A percentile compares a stretch with the other conserved stretches of the same genome.
These are phyloP conservation scores for Fusarium buxicola DNA, from an alignment of 2,329 filamentous ascomycete species.

Conservation along the genomic window DNA sequence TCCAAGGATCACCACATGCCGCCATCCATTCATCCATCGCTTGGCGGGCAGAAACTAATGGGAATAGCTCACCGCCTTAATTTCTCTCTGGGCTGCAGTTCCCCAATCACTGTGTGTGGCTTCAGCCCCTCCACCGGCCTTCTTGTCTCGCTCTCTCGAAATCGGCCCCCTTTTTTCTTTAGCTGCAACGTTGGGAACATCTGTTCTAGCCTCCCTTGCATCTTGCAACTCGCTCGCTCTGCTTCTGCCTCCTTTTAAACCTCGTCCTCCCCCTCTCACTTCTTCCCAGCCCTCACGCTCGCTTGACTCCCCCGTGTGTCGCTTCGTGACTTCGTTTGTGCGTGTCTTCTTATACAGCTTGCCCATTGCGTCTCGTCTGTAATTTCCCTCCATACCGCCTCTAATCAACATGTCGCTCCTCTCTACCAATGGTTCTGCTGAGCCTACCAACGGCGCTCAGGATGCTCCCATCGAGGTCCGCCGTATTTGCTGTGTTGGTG, in stretches of 20 bases:
- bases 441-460: constrained; percentile 47
- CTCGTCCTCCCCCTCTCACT: constrained; percentile 23
- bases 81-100: constrained; percentile 33
- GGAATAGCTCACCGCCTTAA: constrained; percentile 46
- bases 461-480: constrained; percentile 54
- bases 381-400: constrained; percentile 28
- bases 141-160: constrained; percentile 13
- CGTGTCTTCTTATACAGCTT: constrained; percentile 33
- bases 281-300: constrained; percentile 30
- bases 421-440: constrained; percentile 49
- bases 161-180: constrained; percentile 35
- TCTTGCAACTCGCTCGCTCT: constrained; percentile 12
- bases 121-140: constrained; percentile 32
- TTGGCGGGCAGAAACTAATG: constrained; percentile 41
- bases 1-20: constrained; percentile 37
- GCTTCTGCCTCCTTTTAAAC: constrained; percentile 38
- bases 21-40: constrained; percentile 11
- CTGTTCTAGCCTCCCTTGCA: constrained; percentile 39
- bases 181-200: constrained; percentile 41
- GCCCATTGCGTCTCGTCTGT: constrained; percentile 22
- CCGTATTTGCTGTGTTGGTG: constrained; percentile 79
- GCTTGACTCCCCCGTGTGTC: constrained; percentile 40
- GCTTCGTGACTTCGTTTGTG: constrained; percentile 40
- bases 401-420: constrained; percentile 42
- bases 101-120: constrained; percentile 39